Evolutionary conservation across 2,329 filamentous ascomycete species (phyloP), one percentile per base, ranked within the genome.

Genomic region (Cladosporium sp.): DNA sequence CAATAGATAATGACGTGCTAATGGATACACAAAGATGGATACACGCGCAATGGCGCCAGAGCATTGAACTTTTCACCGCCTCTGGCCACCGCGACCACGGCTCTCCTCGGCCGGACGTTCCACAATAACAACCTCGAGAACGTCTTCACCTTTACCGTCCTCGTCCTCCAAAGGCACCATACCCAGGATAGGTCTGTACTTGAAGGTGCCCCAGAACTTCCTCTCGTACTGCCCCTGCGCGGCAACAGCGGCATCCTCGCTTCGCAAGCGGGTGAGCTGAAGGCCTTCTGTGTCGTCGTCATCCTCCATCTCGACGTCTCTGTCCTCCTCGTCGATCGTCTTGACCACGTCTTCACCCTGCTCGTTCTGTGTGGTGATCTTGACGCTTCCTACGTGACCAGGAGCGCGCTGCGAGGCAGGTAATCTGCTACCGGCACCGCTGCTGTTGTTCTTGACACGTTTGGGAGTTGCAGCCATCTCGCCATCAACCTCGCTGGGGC

Each of bases 171-270:
- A 69, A 15, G 80, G 77, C 17, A 83, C 76, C 39, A 86, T 78
- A 4, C 91, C 93, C 54, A 99, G 75, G 60, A 99, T 90, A 15
- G 91, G 88, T 52, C 91, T 80, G 70, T 97, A 99, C 70, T 95
- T 95, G 76, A 87, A 90, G 4, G 91, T 95, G 65, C 85, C 82
- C 89, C 90, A 97, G 72, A 75, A 80, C 6, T 59, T 60, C 45
- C 66, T 61, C 49, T 58, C 45, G 52, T 53, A 20, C 50, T 43
- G 30, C 52, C 54, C 42, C 51, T 48, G 41, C 47, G 54, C 48
- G n/a, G 47, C 40, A 51, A 50, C 24, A 38, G 52, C 38, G 43
- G 52, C 44, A 55, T 50, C 45, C 44, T 52, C 43, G 27, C 42
- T 44, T 22, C 40, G 32, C 17, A 37, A 27, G 29, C 29, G 43